Evolutionary conservation across 2,329 filamentous ascomycete genomes (phyloP), one percentile per base, ranked within the genome.

Genomic region (Epichloe festucae): DNA sequence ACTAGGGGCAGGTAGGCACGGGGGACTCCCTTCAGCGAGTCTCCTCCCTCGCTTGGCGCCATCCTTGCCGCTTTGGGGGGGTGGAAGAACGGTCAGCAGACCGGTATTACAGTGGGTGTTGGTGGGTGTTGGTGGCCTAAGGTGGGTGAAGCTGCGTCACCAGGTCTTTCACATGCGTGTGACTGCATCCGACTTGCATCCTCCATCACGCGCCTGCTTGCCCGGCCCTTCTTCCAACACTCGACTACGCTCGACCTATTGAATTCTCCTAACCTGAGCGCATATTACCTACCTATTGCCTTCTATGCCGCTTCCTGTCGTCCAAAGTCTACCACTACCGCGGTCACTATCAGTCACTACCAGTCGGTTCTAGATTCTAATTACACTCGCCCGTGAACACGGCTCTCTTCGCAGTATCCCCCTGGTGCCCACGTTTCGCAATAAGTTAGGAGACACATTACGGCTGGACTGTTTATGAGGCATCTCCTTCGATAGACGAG

Each of bases 11-110:
- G 27, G 27, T 10, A 10, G 27, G 27, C 27, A 31, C 8, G 27
- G 27, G 2, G 27, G 27, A 31, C 27, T 31, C 27, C 46, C 46
- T 21, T 1, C 23, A n/a, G 43, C 15, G 27, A 21, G 11, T 48
- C 19, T 15, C 17, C 31, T 35, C 6, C 35, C 45, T 44, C 19
- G 31, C n/a, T 41, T 49, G 23, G 41, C 49, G 49, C 40, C 49
- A 41, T 46, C 19, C 42, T 46, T 50, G 40, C 48, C 31, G 15
- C 34, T 49, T 49, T 41, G 17, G 8, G 34, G 8, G 17, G 39
- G 10, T 12, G 36, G 14, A 48, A 21, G 12, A 14, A 27, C 41
- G 23, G 48, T 50, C 49, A 50, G 34, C 49, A 50, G 49, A 50
- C 42, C 21, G 40, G 27, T 7, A 31, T 1, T 1, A 17, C 35